Evolutionary conservation across 192 early-diverging fungal genomes (phyloP), one percentile per base, ranked within the genome.

Genomic region (Coemansia sp.): DNA sequence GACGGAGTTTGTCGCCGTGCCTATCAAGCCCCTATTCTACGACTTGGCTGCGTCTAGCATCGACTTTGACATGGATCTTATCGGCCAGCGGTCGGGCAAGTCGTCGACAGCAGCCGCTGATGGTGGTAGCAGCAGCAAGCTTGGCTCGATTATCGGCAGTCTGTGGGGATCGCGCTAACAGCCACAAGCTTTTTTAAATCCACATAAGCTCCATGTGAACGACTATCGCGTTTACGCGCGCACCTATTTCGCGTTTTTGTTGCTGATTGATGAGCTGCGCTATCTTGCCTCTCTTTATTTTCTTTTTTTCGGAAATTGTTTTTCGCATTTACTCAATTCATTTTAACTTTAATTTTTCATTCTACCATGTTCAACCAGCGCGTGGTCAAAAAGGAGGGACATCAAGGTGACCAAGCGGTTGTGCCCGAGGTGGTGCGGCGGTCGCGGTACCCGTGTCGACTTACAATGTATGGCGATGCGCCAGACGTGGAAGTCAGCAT

Each of bases 401-500:
- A 50, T 29, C 27, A 27, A n/a, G 65, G 45, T 46, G 72, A 76
- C 42, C 51, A 65, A 44, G n/a, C 37, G 29, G 62, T 39, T 19
- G 73, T 64, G 44, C 75, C 76, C 27, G 80, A 83, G 66, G 76
- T 83, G 15, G 76, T 83, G 45, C 72, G 76, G 44, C 80, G 72
- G 45, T 83, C 80, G 64, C 73, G 77, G 39, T 79, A 79, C 63
- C 74, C 82, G 60, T 12, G 69, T 34, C 82, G 82, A 11, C 74
- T 84, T 21, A 50, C 72, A 5, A 50, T 84, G 62, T 84, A 84
- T 50, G 36, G 37, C 15, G 59, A 73, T 1, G 66, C 82, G 63
- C 82, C 82, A 4, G 77, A 75, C 53, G 65, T 79, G 21, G 82
- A 84, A 27, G 76, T 82, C 62, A 85, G 76, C 63, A 73, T 82